Evolutionary conservation across 2,329 filamentous ascomycete genomes (phyloP), one percentile per base, ranked within the genome.

Genomic region (Epichloe glyceriae): DNA sequence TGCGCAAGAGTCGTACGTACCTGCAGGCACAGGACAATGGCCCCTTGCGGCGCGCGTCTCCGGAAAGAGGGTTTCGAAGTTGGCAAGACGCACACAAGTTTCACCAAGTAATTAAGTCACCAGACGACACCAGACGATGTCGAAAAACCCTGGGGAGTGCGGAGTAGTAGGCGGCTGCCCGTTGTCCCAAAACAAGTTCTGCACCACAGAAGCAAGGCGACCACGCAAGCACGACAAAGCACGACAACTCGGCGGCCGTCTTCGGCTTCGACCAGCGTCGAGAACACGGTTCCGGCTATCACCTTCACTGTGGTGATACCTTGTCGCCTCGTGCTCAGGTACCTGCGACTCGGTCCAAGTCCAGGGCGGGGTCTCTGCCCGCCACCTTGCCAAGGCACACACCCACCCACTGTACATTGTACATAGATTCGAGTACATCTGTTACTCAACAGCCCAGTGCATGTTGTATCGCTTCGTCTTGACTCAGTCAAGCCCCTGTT

Each of bases 1-100:
- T 22, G 20, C 39, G 40, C 44, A 48, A 39, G 48, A 34, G 40
- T 50, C 26, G 51, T 53, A 53, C 26, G 48, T 53, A 53, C 51
- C 51, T 53, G 51, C 51, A 53, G 51, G 51, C 51, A 46, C 51
- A 48, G 40, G 40, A 43, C 46, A 44, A 42, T 49, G 42, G 46
- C 41, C 46, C 46, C 40, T 35, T 51, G 45, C 50, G 46, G 46
- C 50, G 46, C 50, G 48, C 26, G 8, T 30, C 26, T 30, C 8
- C 26, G 26, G 26, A 30, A 30, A 30, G 26, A 30, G 26, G 8
- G 26, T 30, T 30, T 30, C 26, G 8, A 30, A 3, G 26, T 30
- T 10, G 26, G 26, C 26, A 10, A 30, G 26, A 3, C 26, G 26
- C 26, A 30, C 26, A 30, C 26, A 30, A 10, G 26, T 30, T 30